A percentile compares a stretch with the other conserved stretches of the same genome.
phyloP scores from a whole-genome alignment of 495 filamentous ascomycete genomes.

The Lepidopterella palustris region DNA sequence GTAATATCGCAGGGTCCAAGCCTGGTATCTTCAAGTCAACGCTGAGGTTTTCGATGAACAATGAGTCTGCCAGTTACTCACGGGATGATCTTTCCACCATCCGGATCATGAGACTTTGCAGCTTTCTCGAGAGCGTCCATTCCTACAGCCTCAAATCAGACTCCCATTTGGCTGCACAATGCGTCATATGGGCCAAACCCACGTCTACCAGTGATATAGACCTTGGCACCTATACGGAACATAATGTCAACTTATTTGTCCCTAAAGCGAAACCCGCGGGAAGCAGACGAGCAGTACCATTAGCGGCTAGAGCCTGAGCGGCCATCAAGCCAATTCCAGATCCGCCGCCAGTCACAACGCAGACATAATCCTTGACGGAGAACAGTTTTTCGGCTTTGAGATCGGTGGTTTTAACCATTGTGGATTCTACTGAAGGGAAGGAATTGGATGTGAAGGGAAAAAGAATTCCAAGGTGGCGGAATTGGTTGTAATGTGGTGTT shows the following conservation, averaged over 20 bases:
- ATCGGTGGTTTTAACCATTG: slow-evolving; percentile 32
- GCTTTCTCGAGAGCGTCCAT: slow-evolving; percentile 38
- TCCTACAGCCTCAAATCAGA: not conserved
- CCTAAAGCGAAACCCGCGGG: not conserved
- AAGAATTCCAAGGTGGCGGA: not conserved
- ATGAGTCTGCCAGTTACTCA: no score
- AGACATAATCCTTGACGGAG: slow-evolving; percentile 54
- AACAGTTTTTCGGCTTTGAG: slow-evolving; percentile 53
- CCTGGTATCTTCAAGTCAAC: no score
- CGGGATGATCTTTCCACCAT: slow-evolving; percentile 38
- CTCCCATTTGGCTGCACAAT: not conserved
- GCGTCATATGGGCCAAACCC: not conserved
- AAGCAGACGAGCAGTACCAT: slow-evolving; percentile 24
- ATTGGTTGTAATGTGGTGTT: not conserved
- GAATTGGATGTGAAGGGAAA: not conserved
- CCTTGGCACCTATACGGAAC: slow-evolving; percentile 32
- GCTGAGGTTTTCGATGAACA: no score
- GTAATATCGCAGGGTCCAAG: slow-evolving; percentile 41
- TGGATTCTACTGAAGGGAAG: not conserved
- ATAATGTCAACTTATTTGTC: slow-evolving; percentile 4
- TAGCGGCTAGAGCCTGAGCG: slow-evolving; percentile 39
- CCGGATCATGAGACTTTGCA: slow-evolving; percentile 35
- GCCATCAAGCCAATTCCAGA: slow-evolving; percentile 42
- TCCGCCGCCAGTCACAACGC: slow-evolving; percentile 51
- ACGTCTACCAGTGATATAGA: slow-evolving; percentile 40